Conservation (phyloP, 2,329 filamentous ascomycete genomes). For the Epichloe sp. region DNA sequence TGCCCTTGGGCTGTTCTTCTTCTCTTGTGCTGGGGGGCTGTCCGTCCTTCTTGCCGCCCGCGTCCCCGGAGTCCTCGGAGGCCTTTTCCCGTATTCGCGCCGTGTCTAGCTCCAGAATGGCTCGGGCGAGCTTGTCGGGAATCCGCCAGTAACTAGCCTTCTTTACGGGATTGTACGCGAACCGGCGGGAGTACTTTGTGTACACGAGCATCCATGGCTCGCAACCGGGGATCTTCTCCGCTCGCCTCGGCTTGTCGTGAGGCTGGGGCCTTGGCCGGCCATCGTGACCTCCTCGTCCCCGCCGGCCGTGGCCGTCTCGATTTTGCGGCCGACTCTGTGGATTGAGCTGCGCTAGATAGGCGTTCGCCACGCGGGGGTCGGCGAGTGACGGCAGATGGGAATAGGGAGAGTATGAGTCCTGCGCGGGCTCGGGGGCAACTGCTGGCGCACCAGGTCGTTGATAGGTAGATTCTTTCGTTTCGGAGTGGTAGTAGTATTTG, state of each 20-base stretch:
- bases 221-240: conserved; percentile 64
- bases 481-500: conserved; percentile 74
- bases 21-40: not conserved
- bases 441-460: conserved; percentile 45
- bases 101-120: conserved; percentile 60
- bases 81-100: conserved; percentile 52
- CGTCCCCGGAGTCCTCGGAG: conserved; percentile 14
- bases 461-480: conserved; percentile 79
- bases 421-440: conserved; percentile 18
- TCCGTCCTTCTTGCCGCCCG: conserved; percentile 4
- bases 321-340: conserved; percentile 25
- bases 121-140: conserved; percentile 72
- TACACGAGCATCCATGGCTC: conserved; percentile 87
- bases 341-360: conserved; percentile 44
- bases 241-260: conserved; percentile 68
- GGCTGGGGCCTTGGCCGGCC: conserved; percentile 54
- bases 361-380: conserved; percentile 44
- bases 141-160: conserved; percentile 93
- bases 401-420: conserved; percentile 12
- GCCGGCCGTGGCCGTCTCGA: conserved; percentile 20
- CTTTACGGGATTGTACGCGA: conserved; percentile 78
- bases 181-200: conserved; percentile 78
- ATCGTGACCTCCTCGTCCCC: conserved; percentile 33
- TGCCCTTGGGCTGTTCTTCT: not conserved
- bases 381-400: conserved; percentile 27